Base-by-base conservation (phyloP, 1,139 yeast genomes). In the Hyphopichia khmerensis region DNA sequence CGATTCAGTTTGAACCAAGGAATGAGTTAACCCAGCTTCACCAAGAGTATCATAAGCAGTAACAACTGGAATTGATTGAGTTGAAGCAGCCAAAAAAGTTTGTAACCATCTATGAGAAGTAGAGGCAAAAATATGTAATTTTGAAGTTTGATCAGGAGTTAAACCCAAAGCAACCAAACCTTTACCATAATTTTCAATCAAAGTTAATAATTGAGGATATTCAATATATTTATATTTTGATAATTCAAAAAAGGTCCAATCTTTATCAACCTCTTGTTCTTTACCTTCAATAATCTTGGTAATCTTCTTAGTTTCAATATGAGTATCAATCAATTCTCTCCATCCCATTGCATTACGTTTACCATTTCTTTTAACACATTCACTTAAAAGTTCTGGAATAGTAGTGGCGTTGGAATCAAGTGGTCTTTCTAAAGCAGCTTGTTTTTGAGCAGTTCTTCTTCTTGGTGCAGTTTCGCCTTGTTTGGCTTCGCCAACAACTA, bases 11-110 rank as follows among this genome's bases (percentile, higher is more conserved):
- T 91, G 88, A 36, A 77, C 74, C 59, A 93, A 74, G 6, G 97
- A 89, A 64, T 87, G 96, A 46, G 85, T 86, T 59, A 93, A 77
- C 31, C 99, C 99, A 35, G 79, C 78, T 64, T 90, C 96, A 46
- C 99, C 99, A 50, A 93, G 75, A 33, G 99, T 91, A 64, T 93
- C 99, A 65, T 93, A 93, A 33, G 99, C 98, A 24, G 99, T 95
- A 36, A 90, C 99, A 48, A 87, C 79, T 19, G 98, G 88, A 47
- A 95, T 82, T 41, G 80, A 69, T 65, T 90, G 96, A 45, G 89
- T 70, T 55, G 80, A 79, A 41, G 87, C 76, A 14, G 91, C 96
- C 51, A 90, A 65, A 51, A 84, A 93, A 34, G 89, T 78, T 67
- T 88, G 88, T 86, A 93, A 79, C 99, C 99, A 93, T 59, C 80